Evolutionary conservation across 441 rosid species (phyloP).

Genomic region (Metrosideros polymorpha): DNA sequence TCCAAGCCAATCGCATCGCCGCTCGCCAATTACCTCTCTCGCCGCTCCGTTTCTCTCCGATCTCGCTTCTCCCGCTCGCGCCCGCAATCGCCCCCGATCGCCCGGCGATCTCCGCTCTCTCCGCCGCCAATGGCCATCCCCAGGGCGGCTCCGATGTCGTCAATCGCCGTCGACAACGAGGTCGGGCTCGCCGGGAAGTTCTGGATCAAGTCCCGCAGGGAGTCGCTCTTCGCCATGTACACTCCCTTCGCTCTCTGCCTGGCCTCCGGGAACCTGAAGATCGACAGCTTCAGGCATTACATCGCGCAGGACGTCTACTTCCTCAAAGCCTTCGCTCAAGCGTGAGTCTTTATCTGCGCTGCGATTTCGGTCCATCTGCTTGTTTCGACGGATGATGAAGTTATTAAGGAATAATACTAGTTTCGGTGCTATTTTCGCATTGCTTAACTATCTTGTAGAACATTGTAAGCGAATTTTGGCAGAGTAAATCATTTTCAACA

Average conservation of each 20-base stretch:
- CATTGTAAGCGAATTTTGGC: neutral
- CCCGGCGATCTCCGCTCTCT: neutral
- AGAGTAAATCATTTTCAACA: neutral
- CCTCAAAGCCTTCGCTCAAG: conserved; percentile 79
- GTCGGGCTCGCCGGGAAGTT: conserved; percentile 53
- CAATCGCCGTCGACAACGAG: conserved; percentile 16
- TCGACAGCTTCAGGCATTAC: conserved; percentile 67
- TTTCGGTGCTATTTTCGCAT: neutral
- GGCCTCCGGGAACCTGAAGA: conserved; percentile 77
- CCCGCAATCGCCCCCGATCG: neutral
- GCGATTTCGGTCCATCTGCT: neutral
- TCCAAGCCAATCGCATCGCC: conserved; percentile 32
- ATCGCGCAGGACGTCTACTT: conserved; percentile 77
- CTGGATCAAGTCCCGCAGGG: conserved; percentile 67
- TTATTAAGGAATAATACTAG: neutral
- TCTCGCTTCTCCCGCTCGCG: neutral
- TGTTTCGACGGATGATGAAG: neutral
- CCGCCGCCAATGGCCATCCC: conserved; percentile 4
- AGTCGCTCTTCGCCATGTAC: conserved; percentile 44
- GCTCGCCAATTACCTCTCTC: neutral
- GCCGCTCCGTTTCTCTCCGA: neutral
- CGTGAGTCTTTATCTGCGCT: conserved; percentile 37
- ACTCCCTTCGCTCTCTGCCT: conserved; percentile 64
- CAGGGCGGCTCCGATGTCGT: neutral
- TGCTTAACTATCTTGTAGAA: neutral